phyloP scores from a whole-genome alignment of 306 rosid genomes.

The Alnus rubra region DNA sequence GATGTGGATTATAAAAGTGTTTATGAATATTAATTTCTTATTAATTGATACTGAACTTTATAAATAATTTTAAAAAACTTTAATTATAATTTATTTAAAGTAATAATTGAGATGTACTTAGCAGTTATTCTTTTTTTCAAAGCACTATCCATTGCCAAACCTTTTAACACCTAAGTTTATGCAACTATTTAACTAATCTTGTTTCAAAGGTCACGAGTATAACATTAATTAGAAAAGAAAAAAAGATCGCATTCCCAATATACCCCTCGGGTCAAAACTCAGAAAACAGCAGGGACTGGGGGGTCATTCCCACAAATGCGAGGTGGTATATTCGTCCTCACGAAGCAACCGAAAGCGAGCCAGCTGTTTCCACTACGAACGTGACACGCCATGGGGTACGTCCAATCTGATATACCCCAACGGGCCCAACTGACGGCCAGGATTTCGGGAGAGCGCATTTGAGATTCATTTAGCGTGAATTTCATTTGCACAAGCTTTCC shows the following conservation, averaged over 20 bases:
- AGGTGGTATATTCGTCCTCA: conserved; percentile 27
- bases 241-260: neutral
- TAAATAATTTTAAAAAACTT: too few species aligned
- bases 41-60: too few species aligned
- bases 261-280: conserved; percentile 1
- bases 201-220: too few species aligned
- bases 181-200: too few species aligned
- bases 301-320: conserved; percentile 11
- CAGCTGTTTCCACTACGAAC: conserved; percentile 65
- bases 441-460: conserved; percentile 49
- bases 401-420: conserved; percentile 36
- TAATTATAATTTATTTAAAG: too few species aligned
- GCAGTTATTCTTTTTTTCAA: too few species aligned
- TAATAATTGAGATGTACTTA: too few species aligned
- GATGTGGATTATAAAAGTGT: too few species aligned
- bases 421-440: conserved; percentile 37
- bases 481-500: conserved; percentile 50
- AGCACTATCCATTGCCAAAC: too few species aligned
- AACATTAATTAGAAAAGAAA: neutral
- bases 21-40: too few species aligned
- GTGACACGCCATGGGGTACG: conserved; percentile 54
- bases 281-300: neutral
- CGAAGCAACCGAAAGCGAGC: conserved; percentile 50
- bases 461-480: conserved; percentile 54
- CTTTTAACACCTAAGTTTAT: too few species aligned